Percentiles rank a stretch among this genome's conserved stretches.
These are phyloP conservation scores for Scheffersomyces segobiensis DNA, from an alignment of 1,139 yeast species.

Conservation along the genomic window DNA sequence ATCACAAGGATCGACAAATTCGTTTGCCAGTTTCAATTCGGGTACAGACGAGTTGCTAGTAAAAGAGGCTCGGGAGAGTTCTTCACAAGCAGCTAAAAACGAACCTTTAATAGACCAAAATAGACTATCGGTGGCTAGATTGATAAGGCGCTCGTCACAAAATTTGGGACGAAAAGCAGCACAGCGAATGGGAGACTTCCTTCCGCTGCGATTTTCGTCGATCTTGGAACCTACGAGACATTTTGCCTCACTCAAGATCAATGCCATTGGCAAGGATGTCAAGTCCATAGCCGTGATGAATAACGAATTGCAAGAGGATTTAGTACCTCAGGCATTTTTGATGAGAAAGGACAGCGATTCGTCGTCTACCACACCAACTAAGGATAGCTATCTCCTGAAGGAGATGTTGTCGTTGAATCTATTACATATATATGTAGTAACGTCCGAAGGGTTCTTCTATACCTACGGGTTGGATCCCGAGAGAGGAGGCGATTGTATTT, in stretches of 20 bases:
- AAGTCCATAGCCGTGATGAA: constrained; percentile 63
- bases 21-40: constrained; percentile 38
- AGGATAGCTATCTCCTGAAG: constrained; percentile 16
- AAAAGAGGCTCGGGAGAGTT: constrained; percentile 9
- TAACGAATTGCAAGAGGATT: constrained; percentile 40
- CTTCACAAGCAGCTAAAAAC: constrained; percentile 17
- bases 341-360: constrained; percentile 16
- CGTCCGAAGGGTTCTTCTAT: constrained; percentile 84
- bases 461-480: constrained; percentile 86
- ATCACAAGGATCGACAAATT: constrained; percentile 43
- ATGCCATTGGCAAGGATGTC: constrained; percentile 60
- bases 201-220: constrained; percentile 83
- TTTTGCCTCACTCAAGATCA: constrained; percentile 89
- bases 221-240: constrained; percentile 90
- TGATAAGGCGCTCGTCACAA: constrained; percentile 60
- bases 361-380: constrained; percentile 7
- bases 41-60: constrained; percentile 12
- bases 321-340: constrained; percentile 37
- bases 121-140: constrained; percentile 69
- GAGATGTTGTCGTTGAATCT: constrained; percentile 48
- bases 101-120: constrained; percentile 73
- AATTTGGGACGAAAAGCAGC: constrained; percentile 75
- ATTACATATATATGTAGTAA: constrained; percentile 74
- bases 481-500: constrained; percentile 89
- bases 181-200: constrained; percentile 81